phyloP scores from a whole-genome alignment of 2,329 filamentous ascomycete species.

The Aspergillus ochraceus region DNA sequence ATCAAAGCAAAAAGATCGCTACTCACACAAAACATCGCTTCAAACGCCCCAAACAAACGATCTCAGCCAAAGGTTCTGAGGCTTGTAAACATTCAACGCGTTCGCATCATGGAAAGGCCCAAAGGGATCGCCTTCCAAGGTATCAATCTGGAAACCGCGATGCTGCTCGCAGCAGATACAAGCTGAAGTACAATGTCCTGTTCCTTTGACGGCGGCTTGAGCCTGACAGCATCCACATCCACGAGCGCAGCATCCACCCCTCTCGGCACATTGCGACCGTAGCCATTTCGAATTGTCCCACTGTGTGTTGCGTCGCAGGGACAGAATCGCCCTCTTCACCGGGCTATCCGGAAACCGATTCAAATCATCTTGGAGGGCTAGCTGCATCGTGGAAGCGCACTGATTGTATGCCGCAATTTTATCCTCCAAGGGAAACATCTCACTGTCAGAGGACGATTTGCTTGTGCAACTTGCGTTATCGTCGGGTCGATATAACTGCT shows the following conservation, averaged over 20 bases:
- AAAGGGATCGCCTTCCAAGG: background rate
- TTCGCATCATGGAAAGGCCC: background rate
- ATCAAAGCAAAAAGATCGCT: too few relatives aligned
- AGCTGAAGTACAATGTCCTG: background rate
- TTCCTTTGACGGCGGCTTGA: background rate
- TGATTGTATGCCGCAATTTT: background rate
- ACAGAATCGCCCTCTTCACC: background rate
- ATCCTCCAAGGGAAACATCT: background rate
- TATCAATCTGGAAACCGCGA: background rate
- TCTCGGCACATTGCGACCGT: background rate
- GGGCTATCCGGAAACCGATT: background rate
- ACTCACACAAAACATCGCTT: background rate
- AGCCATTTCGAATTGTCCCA: background rate
- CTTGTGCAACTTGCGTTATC: background rate
- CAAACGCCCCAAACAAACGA: background rate
- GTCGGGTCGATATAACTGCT: background rate
- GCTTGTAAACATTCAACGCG: background rate
- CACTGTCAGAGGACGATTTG: background rate
- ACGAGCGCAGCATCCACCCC: background rate
- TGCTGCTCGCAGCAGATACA: background rate
- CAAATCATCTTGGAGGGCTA: background rate
- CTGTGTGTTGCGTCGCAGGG: background rate
- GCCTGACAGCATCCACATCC: background rate
- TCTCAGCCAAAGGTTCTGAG: background rate
- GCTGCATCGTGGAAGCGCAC: background rate